Conservation (phyloP, 441 rosid species). For the Manihot esculenta region DNA sequence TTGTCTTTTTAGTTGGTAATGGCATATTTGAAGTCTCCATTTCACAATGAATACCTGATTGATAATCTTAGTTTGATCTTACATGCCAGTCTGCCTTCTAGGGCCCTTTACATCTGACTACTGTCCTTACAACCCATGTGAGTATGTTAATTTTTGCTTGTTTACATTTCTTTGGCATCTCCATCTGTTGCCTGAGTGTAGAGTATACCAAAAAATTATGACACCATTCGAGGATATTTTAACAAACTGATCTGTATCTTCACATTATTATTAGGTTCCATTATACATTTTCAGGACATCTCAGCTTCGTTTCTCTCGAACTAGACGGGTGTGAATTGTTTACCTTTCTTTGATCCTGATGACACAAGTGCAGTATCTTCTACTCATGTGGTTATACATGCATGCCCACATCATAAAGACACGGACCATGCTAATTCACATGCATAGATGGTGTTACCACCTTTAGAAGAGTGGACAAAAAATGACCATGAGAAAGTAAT, state of each 20-base stretch:
- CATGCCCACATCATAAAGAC: not conserved
- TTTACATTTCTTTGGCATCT: constrained; percentile 17
- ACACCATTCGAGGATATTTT: not conserved
- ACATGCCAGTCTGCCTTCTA: constrained; percentile 21
- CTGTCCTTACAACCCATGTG: constrained; percentile 33
- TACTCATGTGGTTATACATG: not conserved
- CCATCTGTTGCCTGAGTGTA: constrained; percentile 15
- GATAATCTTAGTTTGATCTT: constrained; percentile 14
- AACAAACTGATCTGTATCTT: not conserved
- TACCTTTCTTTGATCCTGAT: too few species aligned
- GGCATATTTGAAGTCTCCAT: constrained; percentile 3
- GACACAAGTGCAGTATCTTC: not conserved
- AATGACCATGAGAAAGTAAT: not conserved
- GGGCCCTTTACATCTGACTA: constrained; percentile 22
- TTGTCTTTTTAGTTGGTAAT: constrained; percentile 26
- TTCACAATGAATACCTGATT: constrained; percentile 18
- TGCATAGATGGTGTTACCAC: not conserved
- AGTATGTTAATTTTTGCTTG: constrained; percentile 22
- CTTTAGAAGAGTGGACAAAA: not conserved
- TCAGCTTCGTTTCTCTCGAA: too few species aligned
- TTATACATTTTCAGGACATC: not conserved
- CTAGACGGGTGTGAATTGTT: not conserved
- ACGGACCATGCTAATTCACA: not conserved
- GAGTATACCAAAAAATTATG: not conserved
- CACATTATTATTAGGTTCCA: not conserved